These are phyloP conservation scores for Deakozyma indianensis DNA, from an alignment of 805 yeast genomes.

Conservation along the genomic window DNA sequence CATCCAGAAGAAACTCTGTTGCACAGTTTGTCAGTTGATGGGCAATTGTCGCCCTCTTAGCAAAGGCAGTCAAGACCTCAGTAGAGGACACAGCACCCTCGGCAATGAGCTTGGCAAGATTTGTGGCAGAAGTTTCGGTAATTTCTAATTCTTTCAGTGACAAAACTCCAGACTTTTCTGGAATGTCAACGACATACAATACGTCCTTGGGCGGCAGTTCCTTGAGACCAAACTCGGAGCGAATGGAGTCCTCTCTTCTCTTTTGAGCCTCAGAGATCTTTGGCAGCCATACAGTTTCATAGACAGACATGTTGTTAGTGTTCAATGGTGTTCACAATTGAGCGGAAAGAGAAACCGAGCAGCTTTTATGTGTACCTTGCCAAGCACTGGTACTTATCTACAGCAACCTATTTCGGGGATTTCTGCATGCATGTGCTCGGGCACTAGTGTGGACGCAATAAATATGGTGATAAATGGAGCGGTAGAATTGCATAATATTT, in stretches of 20 bases:
- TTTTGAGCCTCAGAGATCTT: neutral
- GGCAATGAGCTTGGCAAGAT: slow-evolving; percentile 10
- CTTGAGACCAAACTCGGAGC: neutral
- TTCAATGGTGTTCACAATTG: too few species aligned
- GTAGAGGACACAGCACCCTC: slow-evolving; percentile 26
- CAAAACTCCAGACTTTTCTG: slow-evolving; percentile 5
- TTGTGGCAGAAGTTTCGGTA: slow-evolving; percentile 13
- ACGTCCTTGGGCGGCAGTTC: neutral
- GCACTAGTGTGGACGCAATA: too few species aligned
- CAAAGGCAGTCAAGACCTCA: slow-evolving; percentile 38
- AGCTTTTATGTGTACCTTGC: too few species aligned
- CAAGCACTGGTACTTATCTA: too few species aligned
- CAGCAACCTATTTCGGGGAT: too few species aligned
- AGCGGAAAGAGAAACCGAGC: too few species aligned
- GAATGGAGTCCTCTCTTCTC: neutral
- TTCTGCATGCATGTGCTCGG: too few species aligned
- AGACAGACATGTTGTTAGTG: neutral
- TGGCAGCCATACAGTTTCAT: neutral
- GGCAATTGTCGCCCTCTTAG: slow-evolving; percentile 43
- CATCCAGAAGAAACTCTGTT: slow-evolving; percentile 33
- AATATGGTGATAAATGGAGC: too few species aligned
- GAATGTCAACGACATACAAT: neutral
- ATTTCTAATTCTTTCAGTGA: slow-evolving; percentile 13
- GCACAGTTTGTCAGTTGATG: slow-evolving; percentile 34
- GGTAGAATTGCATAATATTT: too few species aligned